Evolutionary conservation across 352 stramenopile species (phyloP).

Genomic region (Phytophthora multivora): DNA sequence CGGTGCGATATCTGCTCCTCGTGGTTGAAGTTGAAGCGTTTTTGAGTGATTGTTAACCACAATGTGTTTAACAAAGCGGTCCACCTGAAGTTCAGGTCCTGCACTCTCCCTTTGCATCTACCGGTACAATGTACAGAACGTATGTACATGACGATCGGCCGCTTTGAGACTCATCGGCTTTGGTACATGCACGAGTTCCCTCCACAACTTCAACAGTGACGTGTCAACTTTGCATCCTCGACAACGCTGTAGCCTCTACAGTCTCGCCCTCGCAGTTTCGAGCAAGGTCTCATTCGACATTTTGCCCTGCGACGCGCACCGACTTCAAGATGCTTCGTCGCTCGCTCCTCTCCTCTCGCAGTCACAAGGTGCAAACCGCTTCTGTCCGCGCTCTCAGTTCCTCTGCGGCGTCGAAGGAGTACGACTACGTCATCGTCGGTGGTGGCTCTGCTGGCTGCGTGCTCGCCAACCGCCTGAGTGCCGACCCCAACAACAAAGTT

Average conservation of each 20-base stretch:
- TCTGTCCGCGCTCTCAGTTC: conserved; percentile 30
- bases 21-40: conserved; percentile 7
- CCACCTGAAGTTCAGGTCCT: neutral
- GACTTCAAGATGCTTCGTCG: conserved; percentile 10
- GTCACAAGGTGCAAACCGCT: neutral
- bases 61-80: neutral
- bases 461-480: conserved; percentile 86
- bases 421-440: conserved; percentile 92
- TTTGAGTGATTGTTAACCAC: conserved; percentile 1
- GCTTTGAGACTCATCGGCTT: neutral
- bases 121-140: too few relatives aligned
- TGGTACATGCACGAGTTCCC: neutral
- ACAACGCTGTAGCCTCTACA: neutral
- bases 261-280: too few relatives aligned
- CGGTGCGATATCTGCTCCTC: neutral
- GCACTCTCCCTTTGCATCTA: neutral
- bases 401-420: conserved; percentile 35
- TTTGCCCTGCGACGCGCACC: conserved; percentile 4
- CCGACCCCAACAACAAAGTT: conserved; percentile 78
- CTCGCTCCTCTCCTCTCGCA: conserved; percentile 2
- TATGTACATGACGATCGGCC: neutral
- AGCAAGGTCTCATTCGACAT: conserved; percentile 5
- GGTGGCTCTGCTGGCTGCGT: conserved; percentile 91
- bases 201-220: conserved; percentile 15
- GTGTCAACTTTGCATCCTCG: conserved; percentile 4